A percentile compares a stretch with the other conserved stretches of the same genome.
These are phyloP conservation scores for Phaeomoniella chlamydospora DNA, from an alignment of 2,329 filamentous ascomycete genomes.

Conservation along the genomic window DNA sequence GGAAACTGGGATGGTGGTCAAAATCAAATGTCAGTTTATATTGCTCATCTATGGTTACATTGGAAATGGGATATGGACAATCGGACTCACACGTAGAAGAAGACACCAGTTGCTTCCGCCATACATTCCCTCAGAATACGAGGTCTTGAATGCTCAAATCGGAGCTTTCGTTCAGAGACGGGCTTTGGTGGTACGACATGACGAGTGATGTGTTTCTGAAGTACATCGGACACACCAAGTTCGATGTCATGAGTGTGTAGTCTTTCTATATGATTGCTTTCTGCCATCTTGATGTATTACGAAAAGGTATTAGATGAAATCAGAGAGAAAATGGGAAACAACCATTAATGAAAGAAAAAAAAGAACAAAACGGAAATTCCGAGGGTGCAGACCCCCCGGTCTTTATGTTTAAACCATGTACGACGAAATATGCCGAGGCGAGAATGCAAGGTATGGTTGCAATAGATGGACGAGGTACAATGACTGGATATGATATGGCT, in stretches of 20 bases:
- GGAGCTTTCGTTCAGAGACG: conserved; percentile 37
- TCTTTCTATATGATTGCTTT: conserved; percentile 8
- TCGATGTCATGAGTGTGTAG: conserved; percentile 23
- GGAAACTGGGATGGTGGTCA: conserved; percentile 15
- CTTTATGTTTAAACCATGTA: too few species aligned
- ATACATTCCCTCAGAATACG: conserved; percentile 40
- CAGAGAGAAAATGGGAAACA: conserved; percentile 1
- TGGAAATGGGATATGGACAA: conserved; percentile 10
- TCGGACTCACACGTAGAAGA: conserved; percentile 33
- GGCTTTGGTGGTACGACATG: conserved; percentile 35
- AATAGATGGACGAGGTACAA: too few species aligned
- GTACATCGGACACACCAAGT: conserved; percentile 37
- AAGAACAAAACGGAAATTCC: too few species aligned
- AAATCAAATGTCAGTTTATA: too few species aligned
- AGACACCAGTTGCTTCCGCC: conserved; percentile 42
- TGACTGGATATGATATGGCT: too few species aligned
- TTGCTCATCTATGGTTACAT: conserved; percentile 3
- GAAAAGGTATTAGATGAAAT: conserved; percentile 1
- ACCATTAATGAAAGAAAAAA: conserved; percentile 2
- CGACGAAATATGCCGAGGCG: too few species aligned
- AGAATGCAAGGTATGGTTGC: too few species aligned
- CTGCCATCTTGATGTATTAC: conserved; percentile 1
- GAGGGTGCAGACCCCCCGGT: too few species aligned
- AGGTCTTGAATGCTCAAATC: conserved; percentile 39
- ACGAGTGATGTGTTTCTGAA: conserved; percentile 34